Evolutionary conservation across 2,329 filamentous ascomycete genomes (phyloP), one percentile per base, ranked within the genome.

Genomic region (Trichoderma arundinaceum): DNA sequence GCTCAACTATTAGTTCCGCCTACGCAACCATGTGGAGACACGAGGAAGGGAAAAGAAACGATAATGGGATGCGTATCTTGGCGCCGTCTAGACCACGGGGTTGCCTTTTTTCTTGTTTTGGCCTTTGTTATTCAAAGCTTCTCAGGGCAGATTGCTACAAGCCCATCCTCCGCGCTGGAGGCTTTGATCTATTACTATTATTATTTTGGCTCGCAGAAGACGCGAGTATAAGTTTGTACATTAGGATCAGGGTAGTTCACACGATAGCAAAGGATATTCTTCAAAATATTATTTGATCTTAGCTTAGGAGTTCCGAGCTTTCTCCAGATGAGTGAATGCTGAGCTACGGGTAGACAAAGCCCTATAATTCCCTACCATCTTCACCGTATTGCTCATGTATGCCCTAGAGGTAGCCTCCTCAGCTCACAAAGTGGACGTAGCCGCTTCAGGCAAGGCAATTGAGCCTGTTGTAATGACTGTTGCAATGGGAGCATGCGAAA

Each of bases 1-100:
- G 80, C 81, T 98, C 73, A 96, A 98, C 78, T 98, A 98, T 75
- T 98, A 84, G 75, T 51, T n/a, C 43, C n/a, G n/a, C n/a, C 32
- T 28, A 22, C n/a, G 12, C 22, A 46, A 38, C n/a, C 8, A 35
- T 19, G 9, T 17, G 19, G 57, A 12, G 12, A 22, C 22, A 28
- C 22, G 22, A 44, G 22, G 3, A 3, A 41, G 12, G 7, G 32
- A 22, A 38, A 39, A 13, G 2, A 22, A 33, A 53, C 1, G n/a
- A 43, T 22, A 39, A 28, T 17, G 17, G n/a, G 22, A 39, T 49
- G 19, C 33, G 22, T 35, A 19, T 43, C 19, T 33, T 7, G 38
- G n/a, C 38, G 12, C 15, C 35, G 46, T 62, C 38, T 32, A 53
- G 35, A 62, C 2, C 8, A 48, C 19, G 22, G 35, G 44, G 48